These are phyloP conservation scores for Bacterosira constricta DNA, from an alignment of 108 stramenopile species.

Conservation along the genomic window DNA sequence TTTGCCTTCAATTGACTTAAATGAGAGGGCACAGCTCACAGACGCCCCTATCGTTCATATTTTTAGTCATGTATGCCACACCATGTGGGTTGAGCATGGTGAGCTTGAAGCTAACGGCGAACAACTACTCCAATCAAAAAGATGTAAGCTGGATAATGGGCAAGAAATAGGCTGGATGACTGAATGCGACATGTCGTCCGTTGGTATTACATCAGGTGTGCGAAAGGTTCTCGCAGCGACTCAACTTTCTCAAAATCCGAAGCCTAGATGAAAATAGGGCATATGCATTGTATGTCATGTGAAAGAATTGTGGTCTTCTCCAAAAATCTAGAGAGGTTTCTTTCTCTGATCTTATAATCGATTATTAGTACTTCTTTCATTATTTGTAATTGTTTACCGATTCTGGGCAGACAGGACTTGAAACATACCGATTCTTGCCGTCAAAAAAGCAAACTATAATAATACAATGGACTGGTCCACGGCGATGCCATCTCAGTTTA, in stretches of 20 bases:
- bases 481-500: too few species aligned
- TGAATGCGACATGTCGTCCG: slow-evolving; percentile 66
- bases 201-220: slow-evolving; percentile 85
- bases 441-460: too few species aligned
- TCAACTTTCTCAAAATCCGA: too few species aligned
- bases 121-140: slow-evolving; percentile 2
- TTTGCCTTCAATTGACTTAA: neutral
- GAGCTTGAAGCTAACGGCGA: slow-evolving; percentile 2
- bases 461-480: too few species aligned
- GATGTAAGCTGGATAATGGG: slow-evolving; percentile 54
- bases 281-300: neutral
- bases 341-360: too few species aligned
- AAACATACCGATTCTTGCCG: too few species aligned
- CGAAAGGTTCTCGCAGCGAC: slow-evolving; percentile 70
- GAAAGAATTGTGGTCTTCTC: neutral
- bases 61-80: slow-evolving; percentile 81
- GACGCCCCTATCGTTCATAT: slow-evolving; percentile 71
- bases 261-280: neutral
- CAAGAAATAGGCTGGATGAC: slow-evolving; percentile 76
- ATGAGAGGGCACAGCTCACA: slow-evolving; percentile 11
- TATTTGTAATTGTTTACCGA: too few species aligned
- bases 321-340: too few species aligned
- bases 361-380: too few species aligned
- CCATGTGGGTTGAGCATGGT: slow-evolving; percentile 69
- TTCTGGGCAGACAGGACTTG: too few species aligned